These are phyloP conservation scores for Rhizophagus prolifer DNA, from an alignment of 192 early-diverging fungal species.

Conservation along the genomic window DNA sequence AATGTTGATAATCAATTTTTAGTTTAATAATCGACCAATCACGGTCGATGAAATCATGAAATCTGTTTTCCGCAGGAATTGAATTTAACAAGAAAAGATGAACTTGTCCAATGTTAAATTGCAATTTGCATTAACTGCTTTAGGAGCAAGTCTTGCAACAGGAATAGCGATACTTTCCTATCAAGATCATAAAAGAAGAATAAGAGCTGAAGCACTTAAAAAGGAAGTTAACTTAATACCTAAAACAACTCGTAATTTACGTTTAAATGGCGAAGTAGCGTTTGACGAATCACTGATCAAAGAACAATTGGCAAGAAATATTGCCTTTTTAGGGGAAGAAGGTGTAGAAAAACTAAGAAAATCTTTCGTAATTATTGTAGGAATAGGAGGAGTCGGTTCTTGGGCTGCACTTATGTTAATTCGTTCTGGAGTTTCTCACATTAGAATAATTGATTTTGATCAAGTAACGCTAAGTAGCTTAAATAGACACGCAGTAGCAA, in stretches of 20 bases:
- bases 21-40: too few relatives aligned
- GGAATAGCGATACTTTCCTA: slow-evolving; percentile 6
- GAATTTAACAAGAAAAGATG: background rate
- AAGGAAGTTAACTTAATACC: background rate
- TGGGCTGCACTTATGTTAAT: slow-evolving; percentile 90
- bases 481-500: slow-evolving; percentile 93
- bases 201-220: slow-evolving; percentile 17
- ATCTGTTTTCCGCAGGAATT: too few relatives aligned
- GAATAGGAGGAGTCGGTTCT: slow-evolving; percentile 92
- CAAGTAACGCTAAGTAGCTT: slow-evolving; percentile 92
- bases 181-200: slow-evolving; percentile 7
- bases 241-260: background rate
- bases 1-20: too few relatives aligned
- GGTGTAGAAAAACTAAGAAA: slow-evolving; percentile 69
- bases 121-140: slow-evolving; percentile 14
- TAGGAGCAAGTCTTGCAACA: slow-evolving; percentile 16
- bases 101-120: background rate
- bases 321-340: slow-evolving; percentile 85
- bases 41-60: too few relatives aligned
- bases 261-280: background rate
- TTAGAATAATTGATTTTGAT: slow-evolving; percentile 96
- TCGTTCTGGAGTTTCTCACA: slow-evolving; percentile 79
- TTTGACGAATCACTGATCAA: slow-evolving; percentile 71
- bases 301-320: slow-evolving; percentile 85
- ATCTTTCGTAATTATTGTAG: slow-evolving; percentile 92